phyloP scores from a whole-genome alignment of 495 filamentous ascomycete genomes.

The Daldinia grandis region DNA sequence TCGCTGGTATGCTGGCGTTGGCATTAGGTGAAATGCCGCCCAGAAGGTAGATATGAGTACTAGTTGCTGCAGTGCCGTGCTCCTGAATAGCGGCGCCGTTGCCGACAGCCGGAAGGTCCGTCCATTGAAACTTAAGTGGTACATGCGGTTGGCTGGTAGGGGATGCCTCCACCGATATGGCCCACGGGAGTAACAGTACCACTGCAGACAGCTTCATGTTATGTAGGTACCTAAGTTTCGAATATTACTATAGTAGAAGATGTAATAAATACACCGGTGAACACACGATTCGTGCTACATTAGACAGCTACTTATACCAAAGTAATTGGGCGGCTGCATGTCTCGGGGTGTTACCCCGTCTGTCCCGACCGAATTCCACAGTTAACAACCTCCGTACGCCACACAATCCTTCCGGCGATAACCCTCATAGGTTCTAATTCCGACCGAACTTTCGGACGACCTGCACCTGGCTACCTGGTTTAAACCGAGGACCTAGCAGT shows the following conservation, averaged over 20 bases:
- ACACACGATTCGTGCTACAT: background rate
- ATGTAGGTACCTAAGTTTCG: background rate
- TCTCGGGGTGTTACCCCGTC: background rate
- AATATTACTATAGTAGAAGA: background rate
- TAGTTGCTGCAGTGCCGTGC: slow-evolving; percentile 36
- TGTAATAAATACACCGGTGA: background rate
- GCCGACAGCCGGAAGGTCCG: background rate
- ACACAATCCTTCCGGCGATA: background rate
- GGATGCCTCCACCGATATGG: background rate
- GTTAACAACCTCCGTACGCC: background rate
- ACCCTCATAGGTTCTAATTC: background rate
- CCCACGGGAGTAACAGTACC: background rate
- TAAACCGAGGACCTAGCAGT: background rate
- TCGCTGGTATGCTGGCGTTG: background rate
- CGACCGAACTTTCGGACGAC: background rate
- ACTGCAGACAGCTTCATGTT: background rate
- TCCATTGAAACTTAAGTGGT: background rate
- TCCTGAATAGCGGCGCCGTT: slow-evolving; percentile 40
- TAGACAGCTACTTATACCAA: background rate
- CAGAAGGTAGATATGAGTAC: slow-evolving; percentile 39
- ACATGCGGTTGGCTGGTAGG: background rate
- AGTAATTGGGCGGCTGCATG: background rate
- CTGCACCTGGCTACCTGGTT: background rate
- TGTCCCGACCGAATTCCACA: background rate
- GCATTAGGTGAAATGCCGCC: slow-evolving; percentile 36